These are phyloP conservation scores for Parascedosporium putredinis DNA, from an alignment of 2,329 filamentous ascomycete species.

Conservation along the genomic window DNA sequence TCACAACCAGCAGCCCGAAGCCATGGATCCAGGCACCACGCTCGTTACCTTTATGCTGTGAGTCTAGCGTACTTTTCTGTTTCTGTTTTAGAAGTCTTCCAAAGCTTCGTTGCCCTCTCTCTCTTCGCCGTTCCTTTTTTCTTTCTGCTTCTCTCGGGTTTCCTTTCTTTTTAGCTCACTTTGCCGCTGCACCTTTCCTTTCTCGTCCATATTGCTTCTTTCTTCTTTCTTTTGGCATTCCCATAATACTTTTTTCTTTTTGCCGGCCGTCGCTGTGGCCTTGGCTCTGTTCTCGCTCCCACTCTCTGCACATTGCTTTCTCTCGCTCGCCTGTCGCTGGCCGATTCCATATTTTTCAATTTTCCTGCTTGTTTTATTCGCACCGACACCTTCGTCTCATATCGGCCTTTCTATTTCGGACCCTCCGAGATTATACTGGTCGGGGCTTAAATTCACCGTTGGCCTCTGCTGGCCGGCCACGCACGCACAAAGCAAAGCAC, in stretches of 20 bases:
- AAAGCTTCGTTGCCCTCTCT: not conserved
- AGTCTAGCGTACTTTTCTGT: constrained; percentile 23
- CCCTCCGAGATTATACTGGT: constrained; percentile 2
- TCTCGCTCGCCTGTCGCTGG: not conserved
- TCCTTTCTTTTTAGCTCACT: not conserved
- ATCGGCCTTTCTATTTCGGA: constrained; percentile 1
- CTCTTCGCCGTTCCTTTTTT: not conserved
- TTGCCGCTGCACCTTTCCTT: too few relatives aligned
- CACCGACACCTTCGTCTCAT: constrained; percentile 1
- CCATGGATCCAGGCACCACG: constrained; percentile 36
- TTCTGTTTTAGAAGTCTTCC: constrained; percentile 8
- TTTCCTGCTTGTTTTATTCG: too few relatives aligned
- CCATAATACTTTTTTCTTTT: not conserved
- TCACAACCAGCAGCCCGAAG: too few relatives aligned
- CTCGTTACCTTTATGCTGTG: constrained; percentile 29
- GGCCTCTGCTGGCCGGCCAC: too few relatives aligned
- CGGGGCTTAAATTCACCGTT: not conserved
- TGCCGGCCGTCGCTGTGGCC: not conserved
- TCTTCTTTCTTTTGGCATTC: too few relatives aligned
- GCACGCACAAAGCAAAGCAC: too few relatives aligned
- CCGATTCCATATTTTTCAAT: too few relatives aligned
- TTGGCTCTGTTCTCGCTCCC: not conserved
- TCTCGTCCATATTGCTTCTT: too few relatives aligned
- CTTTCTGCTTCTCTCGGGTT: not conserved
- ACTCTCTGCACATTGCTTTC: not conserved